phyloP scores from a whole-genome alignment of 345 rosid genomes.

The Adansonia digitata region DNA sequence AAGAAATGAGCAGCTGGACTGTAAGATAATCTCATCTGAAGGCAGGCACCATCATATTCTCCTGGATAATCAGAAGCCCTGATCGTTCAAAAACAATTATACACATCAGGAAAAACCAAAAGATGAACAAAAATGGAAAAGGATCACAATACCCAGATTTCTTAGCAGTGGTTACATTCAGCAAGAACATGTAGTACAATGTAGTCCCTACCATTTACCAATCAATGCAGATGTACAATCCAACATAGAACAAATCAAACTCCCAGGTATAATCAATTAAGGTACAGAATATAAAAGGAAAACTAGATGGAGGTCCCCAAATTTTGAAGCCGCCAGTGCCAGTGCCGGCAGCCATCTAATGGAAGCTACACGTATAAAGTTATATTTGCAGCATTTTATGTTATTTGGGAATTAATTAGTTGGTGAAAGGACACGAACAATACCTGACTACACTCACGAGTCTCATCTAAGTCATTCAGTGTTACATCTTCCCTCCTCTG shows the following conservation, averaged over 20 bases:
- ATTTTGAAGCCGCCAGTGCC: background rate
- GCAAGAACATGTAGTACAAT: background rate
- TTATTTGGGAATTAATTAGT: background rate
- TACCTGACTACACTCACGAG: background rate
- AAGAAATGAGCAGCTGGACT: constrained; percentile 84
- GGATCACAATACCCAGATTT: background rate
- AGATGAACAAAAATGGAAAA: background rate
- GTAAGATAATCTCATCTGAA: constrained; percentile 92
- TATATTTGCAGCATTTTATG: background rate
- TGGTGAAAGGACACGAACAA: background rate
- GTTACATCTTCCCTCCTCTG: background rate
- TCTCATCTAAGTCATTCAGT: background rate
- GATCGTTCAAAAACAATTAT: constrained; percentile 10
- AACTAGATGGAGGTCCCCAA: background rate
- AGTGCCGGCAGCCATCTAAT: background rate
- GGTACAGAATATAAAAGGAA: background rate
- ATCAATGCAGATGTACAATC: background rate
- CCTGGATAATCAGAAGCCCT: constrained; percentile 91
- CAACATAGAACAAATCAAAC: background rate
- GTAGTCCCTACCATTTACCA: background rate
- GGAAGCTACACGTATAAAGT: background rate
- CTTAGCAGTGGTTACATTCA: background rate
- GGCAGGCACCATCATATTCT: constrained; percentile 82
- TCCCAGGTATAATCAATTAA: background rate
- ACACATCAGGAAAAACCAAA: background rate